Percentiles rank a stretch among this genome's conserved stretches.
Conservation (phyloP, 495 filamentous ascomycete species). For the Margaritispora aquatica region DNA sequence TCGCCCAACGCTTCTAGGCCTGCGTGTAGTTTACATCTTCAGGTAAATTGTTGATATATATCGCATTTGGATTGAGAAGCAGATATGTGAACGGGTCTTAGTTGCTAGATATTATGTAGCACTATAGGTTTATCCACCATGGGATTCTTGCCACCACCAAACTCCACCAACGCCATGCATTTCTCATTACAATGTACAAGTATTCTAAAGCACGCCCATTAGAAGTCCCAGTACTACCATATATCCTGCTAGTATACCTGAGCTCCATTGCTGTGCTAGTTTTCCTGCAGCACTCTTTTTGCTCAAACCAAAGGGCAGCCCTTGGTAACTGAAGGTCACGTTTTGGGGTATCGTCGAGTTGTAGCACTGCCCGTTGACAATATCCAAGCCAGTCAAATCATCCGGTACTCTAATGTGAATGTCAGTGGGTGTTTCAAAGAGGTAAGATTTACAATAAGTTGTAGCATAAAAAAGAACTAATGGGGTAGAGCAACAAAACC, state of each 20-base stretch:
- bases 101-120: too few relatives aligned
- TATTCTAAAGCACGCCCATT: not conserved
- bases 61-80: too few relatives aligned
- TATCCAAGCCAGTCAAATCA: constrained; percentile 61
- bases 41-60: too few relatives aligned
- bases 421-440: too few relatives aligned
- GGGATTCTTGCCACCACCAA: too few relatives aligned
- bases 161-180: not conserved
- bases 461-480: too few relatives aligned
- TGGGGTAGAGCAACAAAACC: too few relatives aligned
- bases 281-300: constrained; percentile 18
- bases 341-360: constrained; percentile 59
- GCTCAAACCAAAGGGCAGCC: constrained; percentile 39
- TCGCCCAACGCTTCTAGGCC: too few relatives aligned
- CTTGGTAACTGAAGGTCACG: constrained; percentile 63
- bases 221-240: not conserved
- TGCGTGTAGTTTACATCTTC: too few relatives aligned
- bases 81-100: too few relatives aligned
- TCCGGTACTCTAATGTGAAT: constrained; percentile 58
- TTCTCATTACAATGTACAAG: not conserved
- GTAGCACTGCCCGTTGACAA: constrained; percentile 61
- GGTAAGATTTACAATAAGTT: too few relatives aligned
- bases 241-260: not conserved
- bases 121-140: too few relatives aligned
- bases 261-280: constrained; percentile 7